These are phyloP conservation scores for Pseudogymnoascus destructans DNA, from an alignment of 2,329 filamentous ascomycete species.

Conservation along the genomic window DNA sequence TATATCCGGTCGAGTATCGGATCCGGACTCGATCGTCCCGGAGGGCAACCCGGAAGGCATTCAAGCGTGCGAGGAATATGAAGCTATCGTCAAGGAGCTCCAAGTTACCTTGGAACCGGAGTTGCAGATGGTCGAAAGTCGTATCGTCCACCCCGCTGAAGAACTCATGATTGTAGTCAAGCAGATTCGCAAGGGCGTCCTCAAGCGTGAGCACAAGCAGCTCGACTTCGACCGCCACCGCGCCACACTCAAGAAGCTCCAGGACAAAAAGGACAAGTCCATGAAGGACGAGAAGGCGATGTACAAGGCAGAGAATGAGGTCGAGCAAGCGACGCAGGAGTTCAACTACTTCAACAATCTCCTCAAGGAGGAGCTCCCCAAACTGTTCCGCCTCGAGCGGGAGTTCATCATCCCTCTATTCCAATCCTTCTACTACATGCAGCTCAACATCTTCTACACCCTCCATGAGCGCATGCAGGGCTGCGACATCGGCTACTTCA, in stretches of 20 bases:
- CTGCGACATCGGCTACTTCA: conserved; percentile 95
- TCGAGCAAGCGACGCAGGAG: conserved; percentile 85
- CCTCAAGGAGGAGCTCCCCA: conserved; percentile 88
- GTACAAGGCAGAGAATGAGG: conserved; percentile 87
- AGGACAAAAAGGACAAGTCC: conserved; percentile 94
- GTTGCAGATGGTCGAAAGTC: conserved; percentile 90
- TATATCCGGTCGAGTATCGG: conserved; percentile 89
- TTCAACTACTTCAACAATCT: conserved; percentile 98
- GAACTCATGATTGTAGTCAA: conserved; percentile 93
- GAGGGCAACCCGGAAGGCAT: conserved; percentile 92
- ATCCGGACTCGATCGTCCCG: conserved; percentile 68
- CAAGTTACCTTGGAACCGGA: conserved; percentile 82
- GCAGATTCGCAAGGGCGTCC: conserved; percentile 73
- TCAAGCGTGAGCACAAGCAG: conserved; percentile 94
- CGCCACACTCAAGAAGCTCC: conserved; percentile 74
- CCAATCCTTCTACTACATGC: conserved; percentile 99
- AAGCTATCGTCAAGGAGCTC: conserved; percentile 76
- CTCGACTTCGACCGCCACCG: conserved; percentile 88
- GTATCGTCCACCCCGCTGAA: conserved; percentile 83
- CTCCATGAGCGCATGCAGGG: conserved; percentile 96
- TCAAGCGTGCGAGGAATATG: conserved; percentile 90
- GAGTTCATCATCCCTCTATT: conserved; percentile 96
- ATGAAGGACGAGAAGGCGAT: conserved; percentile 95
- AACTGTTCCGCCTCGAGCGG: conserved; percentile 76
- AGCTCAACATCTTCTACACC: conserved; percentile 97